Percentiles rank a stretch among this genome's conserved stretches.
Evolutionary conservation across 2,329 filamentous ascomycete genomes (phyloP).

Genomic region (Podosphaera aphanis): DNA sequence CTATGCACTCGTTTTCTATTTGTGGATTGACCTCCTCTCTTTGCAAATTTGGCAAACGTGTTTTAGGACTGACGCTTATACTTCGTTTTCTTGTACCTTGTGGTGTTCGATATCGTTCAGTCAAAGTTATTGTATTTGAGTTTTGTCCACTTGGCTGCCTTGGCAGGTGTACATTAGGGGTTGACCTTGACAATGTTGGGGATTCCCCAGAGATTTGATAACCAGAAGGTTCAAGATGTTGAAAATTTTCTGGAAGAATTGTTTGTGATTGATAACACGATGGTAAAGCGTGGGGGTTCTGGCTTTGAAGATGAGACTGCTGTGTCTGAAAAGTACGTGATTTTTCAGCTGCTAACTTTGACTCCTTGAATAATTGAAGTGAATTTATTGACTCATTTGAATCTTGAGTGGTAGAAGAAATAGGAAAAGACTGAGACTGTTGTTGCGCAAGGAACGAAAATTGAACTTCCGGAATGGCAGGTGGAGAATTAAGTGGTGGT

Average conservation of each 20-base stretch:
- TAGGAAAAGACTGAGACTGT: constrained; percentile 33
- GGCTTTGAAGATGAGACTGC: constrained; percentile 11
- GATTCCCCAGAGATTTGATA: constrained; percentile 28
- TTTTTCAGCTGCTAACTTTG: constrained; percentile 21
- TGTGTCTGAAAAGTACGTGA: constrained; percentile 11
- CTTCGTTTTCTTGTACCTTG: constrained; percentile 44
- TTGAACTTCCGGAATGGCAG: constrained; percentile 14
- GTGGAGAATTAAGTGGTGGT: constrained; percentile 15
- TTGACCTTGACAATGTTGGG: constrained; percentile 4
- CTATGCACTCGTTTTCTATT: constrained; percentile 8
- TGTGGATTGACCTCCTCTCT: constrained; percentile 5
- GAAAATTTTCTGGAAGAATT: constrained; percentile 22
- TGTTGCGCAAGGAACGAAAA: constrained; percentile 19
- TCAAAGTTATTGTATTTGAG: constrained; percentile 22
- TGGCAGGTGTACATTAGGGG: constrained; percentile 15
- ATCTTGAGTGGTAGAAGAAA: constrained; percentile 37
- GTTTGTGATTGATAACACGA: constrained; percentile 20
- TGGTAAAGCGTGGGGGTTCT: constrained; percentile 16
- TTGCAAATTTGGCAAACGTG: constrained; percentile 23
- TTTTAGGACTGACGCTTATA: constrained; percentile 59
- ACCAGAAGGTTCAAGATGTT: constrained; percentile 30
- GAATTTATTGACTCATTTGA: constrained; percentile 33
- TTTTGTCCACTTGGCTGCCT: constrained; percentile 24
- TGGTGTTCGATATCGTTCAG: constrained; percentile 20
- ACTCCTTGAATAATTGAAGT: constrained; percentile 24